Conservation (phyloP, 495 filamentous ascomycete genomes). For the Pseudevernia furfuracea region DNA sequence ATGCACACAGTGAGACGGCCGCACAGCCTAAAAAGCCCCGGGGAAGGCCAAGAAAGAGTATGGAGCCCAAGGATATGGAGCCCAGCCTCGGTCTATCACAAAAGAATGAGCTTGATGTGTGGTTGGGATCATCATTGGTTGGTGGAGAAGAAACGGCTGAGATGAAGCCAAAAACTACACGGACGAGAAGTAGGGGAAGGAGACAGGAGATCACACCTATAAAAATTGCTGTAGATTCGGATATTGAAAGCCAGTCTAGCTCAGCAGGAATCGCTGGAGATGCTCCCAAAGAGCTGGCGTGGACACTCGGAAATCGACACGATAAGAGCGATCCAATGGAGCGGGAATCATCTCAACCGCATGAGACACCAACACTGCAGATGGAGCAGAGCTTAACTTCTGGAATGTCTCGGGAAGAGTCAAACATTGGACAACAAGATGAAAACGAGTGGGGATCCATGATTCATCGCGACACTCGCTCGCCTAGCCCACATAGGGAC, state of each 20-base stretch:
- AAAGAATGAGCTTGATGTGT: conserved; percentile 15
- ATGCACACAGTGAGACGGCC: conserved; percentile 17
- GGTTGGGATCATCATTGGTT: conserved; percentile 28
- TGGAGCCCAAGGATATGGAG: conserved; percentile 19
- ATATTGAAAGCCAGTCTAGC: conserved; percentile 22
- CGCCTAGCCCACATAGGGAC: conserved; percentile 29
- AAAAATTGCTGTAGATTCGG: conserved; percentile 25
- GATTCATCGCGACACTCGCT: conserved; percentile 31
- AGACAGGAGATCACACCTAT: conserved; percentile 25
- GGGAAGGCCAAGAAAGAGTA: conserved; percentile 38
- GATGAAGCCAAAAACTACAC: neutral
- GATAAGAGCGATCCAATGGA: neutral
- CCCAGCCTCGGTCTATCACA: conserved; percentile 19
- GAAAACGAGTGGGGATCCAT: conserved; percentile 17
- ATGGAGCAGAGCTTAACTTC: neutral
- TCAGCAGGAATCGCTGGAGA: neutral
- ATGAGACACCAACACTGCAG: neutral
- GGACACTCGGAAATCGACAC: neutral
- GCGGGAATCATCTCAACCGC: neutral
- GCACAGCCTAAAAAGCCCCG: conserved; percentile 31
- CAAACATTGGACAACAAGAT: conserved; percentile 28
- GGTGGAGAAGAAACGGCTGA: neutral
- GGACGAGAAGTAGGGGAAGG: conserved; percentile 19
- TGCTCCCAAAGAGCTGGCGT: neutral
- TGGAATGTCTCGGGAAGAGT: conserved; percentile 4